These are phyloP conservation scores for Pyrrhoderma lamaoense DNA, from an alignment of 1,284 basidiomycete species.

Conservation along the genomic window DNA sequence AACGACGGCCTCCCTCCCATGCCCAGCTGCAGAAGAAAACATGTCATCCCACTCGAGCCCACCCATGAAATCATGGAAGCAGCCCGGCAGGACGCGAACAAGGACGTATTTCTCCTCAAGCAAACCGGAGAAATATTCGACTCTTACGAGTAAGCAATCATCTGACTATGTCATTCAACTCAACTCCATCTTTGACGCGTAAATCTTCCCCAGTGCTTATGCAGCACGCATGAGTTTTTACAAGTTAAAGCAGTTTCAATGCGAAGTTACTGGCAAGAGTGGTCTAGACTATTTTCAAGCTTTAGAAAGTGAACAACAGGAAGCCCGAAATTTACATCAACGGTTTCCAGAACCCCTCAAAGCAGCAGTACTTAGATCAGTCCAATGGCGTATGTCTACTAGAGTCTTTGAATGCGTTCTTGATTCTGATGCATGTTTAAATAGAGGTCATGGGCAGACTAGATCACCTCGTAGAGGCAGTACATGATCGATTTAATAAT, in stretches of 20 bases:
- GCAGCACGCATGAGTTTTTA: slow-evolving; percentile 90
- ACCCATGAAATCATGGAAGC: slow-evolving; percentile 59
- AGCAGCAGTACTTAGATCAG: slow-evolving; percentile 80
- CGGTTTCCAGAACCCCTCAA: slow-evolving; percentile 92
- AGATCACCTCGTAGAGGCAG: slow-evolving; percentile 89
- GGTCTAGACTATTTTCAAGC: slow-evolving; percentile 93
- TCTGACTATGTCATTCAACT: slow-evolving; percentile 6
- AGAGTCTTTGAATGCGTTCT: slow-evolving; percentile 15
- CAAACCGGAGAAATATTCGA: slow-evolving; percentile 95
- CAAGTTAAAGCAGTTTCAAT: slow-evolving; percentile 87
- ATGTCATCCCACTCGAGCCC: slow-evolving; percentile 80
- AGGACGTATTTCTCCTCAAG: slow-evolving; percentile 81
- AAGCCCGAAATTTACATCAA: slow-evolving; percentile 81
- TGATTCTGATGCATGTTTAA: slow-evolving; percentile 19
- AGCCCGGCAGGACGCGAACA: slow-evolving; percentile 54
- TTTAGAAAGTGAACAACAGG: slow-evolving; percentile 82
- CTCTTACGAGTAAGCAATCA: slow-evolving; percentile 75
- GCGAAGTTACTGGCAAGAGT: slow-evolving; percentile 92
- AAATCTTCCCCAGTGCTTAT: slow-evolving; percentile 60
- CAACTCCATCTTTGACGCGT: slow-evolving; percentile 20
- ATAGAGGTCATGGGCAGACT: slow-evolving; percentile 92
- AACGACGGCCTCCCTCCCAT: slow-evolving; percentile 35
- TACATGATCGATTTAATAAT: slow-evolving; percentile 93
- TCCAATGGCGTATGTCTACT: slow-evolving; percentile 86
- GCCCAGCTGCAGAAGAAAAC: slow-evolving; percentile 88